Percentiles rank a stretch among this genome's conserved stretches.
Conservation (phyloP, 2,329 filamentous ascomycete species). For the Alternaria triticimaculans region DNA sequence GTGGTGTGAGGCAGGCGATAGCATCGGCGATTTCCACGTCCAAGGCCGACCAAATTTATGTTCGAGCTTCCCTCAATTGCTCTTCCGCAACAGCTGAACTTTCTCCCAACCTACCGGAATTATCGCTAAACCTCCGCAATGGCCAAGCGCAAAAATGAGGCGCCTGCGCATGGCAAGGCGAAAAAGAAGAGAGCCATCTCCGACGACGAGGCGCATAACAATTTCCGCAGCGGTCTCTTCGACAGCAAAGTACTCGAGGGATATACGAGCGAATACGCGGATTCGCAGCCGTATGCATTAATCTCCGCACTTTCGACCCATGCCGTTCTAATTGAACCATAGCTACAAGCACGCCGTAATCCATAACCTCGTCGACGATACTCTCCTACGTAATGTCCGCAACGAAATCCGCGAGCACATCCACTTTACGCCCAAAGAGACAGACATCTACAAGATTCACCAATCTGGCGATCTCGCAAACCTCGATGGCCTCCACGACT, state of each 20-base stretch:
- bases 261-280: conserved; percentile 47
- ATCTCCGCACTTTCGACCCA: not conserved
- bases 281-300: conserved; percentile 48
- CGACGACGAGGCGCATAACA: conserved; percentile 49
- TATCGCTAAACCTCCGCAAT: conserved; percentile 11
- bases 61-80: conserved; percentile 5
- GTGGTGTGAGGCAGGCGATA: conserved; percentile 22
- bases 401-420: conserved; percentile 88
- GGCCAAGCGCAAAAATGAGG: conserved; percentile 54
- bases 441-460: conserved; percentile 99
- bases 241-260: conserved; percentile 43
- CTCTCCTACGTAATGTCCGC: conserved; percentile 84
- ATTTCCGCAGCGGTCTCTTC: conserved; percentile 50
- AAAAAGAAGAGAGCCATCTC: conserved; percentile 55
- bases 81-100: conserved; percentile 7
- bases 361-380: conserved; percentile 76
- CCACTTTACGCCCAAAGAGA: conserved; percentile 97
- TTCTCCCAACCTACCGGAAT: conserved; percentile 28
- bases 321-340: conserved; percentile 6
- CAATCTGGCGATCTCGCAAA: conserved; percentile 98
- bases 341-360: conserved; percentile 95
- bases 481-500: conserved; percentile 89
- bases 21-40: conserved; percentile 16
- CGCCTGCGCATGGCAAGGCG: conserved; percentile 44
- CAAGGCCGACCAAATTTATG: conserved; percentile 24